Base-by-base conservation (phyloP, 345 rosid genomes). In the Gossypium bickii region DNA sequence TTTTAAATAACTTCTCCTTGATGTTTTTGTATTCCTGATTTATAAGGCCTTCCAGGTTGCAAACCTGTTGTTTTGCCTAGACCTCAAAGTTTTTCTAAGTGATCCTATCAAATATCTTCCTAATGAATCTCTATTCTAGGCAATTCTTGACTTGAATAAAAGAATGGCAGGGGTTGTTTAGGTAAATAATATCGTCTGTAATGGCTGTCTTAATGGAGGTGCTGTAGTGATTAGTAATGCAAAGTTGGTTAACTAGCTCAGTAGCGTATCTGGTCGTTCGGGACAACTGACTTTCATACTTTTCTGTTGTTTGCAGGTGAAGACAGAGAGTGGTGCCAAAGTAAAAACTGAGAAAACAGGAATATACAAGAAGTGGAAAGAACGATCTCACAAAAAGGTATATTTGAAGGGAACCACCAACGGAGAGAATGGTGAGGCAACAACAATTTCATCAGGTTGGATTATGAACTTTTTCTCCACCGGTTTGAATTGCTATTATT, bases 361-460 rank as follows among this genome's bases (percentile, higher is more conserved):
- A 62, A 88, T 93, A 78, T 95, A 95, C 90, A 89, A 95, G 85
- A 95, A 80, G 81, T 95, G 99, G 98, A 86, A 91, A 80, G 92
- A 89, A 38, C 82, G 56, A 65, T 82, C 94, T 22, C 99, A 95
- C 80, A 85, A 72, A 79, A 84, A 79, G 69, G 90, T 84, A 20
- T 89, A 82, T 77, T 74, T 83, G 67, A 88, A 48, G 79, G 90
- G 90, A 78, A 69, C 83, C 7, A 66, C 61, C 66, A 34, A 71
- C 22, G 97, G 85, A 7, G 90, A 83, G 34, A 78, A 82, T 81
- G 82, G 73, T 63, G 91, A 70, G 16, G 86, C 72, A 11, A 56
- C 83, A 55, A 49, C 80, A 56, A 81, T 80, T 80, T 73, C 79
- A 71, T 79, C 93, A 83, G 93, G 96, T 87, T 80, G 71, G 69